Conservation (phyloP, 306 rosid species). For the Carpinus fangiana region DNA sequence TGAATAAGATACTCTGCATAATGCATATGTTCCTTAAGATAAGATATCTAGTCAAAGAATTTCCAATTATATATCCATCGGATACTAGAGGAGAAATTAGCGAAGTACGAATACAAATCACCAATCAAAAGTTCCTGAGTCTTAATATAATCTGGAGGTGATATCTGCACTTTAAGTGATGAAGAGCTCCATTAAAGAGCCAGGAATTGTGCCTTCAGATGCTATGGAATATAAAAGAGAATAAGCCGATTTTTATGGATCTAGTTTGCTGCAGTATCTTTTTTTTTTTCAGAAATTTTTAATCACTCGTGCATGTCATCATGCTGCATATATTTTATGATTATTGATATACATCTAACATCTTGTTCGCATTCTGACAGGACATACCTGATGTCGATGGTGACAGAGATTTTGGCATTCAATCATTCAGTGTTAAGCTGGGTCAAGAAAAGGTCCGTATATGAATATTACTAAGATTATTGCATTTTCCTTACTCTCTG, state of each 20-base stretch:
- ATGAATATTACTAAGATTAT: neutral
- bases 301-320: neutral
- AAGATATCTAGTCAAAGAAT: neutral
- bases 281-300: neutral
- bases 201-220: neutral
- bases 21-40: neutral
- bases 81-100: no score
- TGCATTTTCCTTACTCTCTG: neutral
- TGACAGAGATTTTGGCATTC: constrained; percentile 26
- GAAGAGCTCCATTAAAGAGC: no score
- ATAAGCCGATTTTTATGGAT: neutral
- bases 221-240: neutral
- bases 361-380: constrained; percentile 6
- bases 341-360: neutral
- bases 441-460: constrained; percentile 23
- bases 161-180: no score
- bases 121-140: no score
- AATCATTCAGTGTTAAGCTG: constrained; percentile 27
- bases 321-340: neutral
- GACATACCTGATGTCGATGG: constrained; percentile 38
- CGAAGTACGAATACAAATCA: no score
- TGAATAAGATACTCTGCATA: neutral
- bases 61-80: neutral
- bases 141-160: no score
- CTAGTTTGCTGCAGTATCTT: neutral